These are phyloP conservation scores for Tagetes patula DNA, from an alignment of 129 eudicot species.

Conservation along the genomic window DNA sequence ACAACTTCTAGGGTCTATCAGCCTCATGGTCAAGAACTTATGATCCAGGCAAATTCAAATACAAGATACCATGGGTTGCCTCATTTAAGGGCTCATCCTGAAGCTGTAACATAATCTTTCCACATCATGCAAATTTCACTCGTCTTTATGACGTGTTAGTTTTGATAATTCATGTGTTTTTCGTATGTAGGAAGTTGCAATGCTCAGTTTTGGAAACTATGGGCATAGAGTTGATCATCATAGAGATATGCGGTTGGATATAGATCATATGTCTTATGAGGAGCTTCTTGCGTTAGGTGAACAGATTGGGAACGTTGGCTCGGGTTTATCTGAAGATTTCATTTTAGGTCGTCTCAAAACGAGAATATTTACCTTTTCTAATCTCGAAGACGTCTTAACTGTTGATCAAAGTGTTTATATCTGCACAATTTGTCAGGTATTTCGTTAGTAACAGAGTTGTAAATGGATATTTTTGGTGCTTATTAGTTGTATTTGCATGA, in stretches of 20 bases:
- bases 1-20: conserved; percentile 53
- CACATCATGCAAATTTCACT: not conserved
- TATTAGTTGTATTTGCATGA: not conserved
- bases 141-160: not conserved
- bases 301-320: conserved; percentile 75
- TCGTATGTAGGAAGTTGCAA: conserved; percentile 56
- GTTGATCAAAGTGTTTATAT: conserved; percentile 47
- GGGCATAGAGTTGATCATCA: conserved; percentile 72
- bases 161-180: conserved; percentile 1
- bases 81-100: conserved; percentile 75
- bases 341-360: conserved; percentile 50
- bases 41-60: conserved; percentile 48
- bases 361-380: conserved; percentile 41
- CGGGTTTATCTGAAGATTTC: conserved; percentile 67
- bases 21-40: conserved; percentile 56
- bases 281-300: conserved; percentile 98
- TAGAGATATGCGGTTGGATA: conserved; percentile 93
- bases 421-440: conserved; percentile 86
- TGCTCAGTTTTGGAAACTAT: conserved; percentile 54
- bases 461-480: not conserved
- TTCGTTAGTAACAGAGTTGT: not conserved
- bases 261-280: conserved; percentile 98
- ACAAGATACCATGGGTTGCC: conserved; percentile 61
- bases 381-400: conserved; percentile 39
- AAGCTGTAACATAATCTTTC: conserved; percentile 55